A percentile compares a stretch with the other conserved stretches of the same genome.
Evolutionary conservation across 345 rosid species (phyloP).

Genomic region (Gossypium sturtianum): DNA sequence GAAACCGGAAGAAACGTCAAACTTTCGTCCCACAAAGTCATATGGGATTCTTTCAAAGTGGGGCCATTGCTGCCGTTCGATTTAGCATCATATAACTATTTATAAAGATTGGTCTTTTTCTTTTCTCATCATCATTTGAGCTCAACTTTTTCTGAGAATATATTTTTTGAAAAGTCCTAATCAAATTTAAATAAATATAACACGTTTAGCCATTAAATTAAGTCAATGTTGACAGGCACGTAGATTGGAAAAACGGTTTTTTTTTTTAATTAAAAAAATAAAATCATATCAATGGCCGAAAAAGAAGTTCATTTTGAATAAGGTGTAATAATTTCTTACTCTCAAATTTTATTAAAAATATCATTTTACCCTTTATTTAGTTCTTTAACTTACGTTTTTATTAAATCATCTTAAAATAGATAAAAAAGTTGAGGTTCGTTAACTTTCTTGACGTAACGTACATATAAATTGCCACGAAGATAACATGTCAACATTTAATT

Average conservation of each 20-base stretch:
- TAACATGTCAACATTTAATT: no score
- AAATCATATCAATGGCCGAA: no score
- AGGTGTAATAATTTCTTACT: no score
- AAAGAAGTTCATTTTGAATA: no score
- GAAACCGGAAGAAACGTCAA: conserved; percentile 27
- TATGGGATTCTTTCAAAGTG: conserved; percentile 37
- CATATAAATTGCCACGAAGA: rapidly evolving
- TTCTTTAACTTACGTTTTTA: no score
- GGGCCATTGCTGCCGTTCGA: neutral
- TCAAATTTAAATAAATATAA: neutral
- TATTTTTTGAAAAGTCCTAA: no score
- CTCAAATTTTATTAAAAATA: no score
- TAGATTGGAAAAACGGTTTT: no score
- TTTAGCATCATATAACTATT: neutral
- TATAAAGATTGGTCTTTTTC: neutral
- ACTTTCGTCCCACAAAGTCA: conserved; percentile 27
- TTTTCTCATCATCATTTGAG: neutral
- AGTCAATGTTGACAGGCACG: neutral
- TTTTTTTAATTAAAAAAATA: no score
- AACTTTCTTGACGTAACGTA: rapidly evolving
- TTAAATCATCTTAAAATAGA: no score
- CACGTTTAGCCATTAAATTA: neutral
- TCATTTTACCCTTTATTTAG: no score
- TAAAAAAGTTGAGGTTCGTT: no score
- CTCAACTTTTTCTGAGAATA: neutral